Percentiles rank a stretch among this genome's conserved stretches.
These are phyloP conservation scores for Linderniella brevidens DNA, from an alignment of 257 asterid genomes.

Conservation along the genomic window DNA sequence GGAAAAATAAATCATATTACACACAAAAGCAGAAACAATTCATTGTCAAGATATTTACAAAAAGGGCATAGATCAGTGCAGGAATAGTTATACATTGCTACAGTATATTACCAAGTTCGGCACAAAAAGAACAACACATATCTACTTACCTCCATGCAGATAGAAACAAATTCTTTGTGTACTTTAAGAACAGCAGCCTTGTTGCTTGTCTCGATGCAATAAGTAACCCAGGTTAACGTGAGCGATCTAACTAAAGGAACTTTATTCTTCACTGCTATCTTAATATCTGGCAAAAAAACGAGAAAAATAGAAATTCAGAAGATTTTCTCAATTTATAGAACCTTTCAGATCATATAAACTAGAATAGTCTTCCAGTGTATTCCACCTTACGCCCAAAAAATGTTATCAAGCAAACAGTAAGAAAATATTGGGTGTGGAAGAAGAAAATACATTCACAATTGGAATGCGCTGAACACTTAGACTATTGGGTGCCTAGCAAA, in stretches of 20 bases:
- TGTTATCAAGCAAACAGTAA: no score
- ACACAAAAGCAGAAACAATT: no score
- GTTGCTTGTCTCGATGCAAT: constrained; percentile 88
- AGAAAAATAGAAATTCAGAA: neutral
- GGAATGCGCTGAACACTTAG: no score
- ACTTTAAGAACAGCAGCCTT: constrained; percentile 72
- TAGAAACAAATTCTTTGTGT: constrained; percentile 92
- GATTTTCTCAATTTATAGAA: neutral
- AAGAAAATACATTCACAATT: no score
- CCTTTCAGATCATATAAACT: neutral
- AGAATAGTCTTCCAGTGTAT: no score
- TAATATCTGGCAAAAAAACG: constrained; percentile 58
- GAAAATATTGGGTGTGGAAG: no score
- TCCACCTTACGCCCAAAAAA: no score
- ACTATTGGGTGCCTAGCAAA: no score
- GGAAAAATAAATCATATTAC: no score
- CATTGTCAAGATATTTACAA: neutral
- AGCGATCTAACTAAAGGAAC: constrained; percentile 94
- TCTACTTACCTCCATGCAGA: constrained; percentile 93
- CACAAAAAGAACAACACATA: constrained; percentile 3
- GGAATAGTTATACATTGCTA: neutral
- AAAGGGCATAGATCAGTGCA: neutral
- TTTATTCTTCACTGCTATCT: constrained; percentile 82
- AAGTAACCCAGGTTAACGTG: constrained; percentile 90
- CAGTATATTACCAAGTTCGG: neutral